Evolutionary conservation across 768 basidiomycete genomes (phyloP).

Genomic region (Auricularia cornea): DNA sequence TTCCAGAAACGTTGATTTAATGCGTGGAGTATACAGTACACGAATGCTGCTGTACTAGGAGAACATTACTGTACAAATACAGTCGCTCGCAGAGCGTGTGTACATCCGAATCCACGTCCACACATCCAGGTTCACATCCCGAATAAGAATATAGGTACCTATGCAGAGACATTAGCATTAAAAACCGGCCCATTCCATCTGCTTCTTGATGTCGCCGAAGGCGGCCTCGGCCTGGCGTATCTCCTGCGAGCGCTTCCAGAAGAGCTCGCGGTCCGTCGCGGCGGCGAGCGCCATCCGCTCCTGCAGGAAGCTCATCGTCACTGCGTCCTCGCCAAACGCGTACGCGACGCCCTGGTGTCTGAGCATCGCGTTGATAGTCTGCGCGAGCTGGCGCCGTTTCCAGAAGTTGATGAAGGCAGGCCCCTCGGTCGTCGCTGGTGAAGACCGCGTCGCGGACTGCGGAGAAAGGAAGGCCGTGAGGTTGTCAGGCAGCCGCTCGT

Average conservation of each 20-base stretch:
- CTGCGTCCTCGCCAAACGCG: constrained; percentile 37
- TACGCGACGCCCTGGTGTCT: constrained; percentile 49
- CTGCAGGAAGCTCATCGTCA: constrained; percentile 35
- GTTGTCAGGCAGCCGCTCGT: constrained; percentile 41
- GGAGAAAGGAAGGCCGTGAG: constrained; percentile 5
- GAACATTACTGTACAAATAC: no score
- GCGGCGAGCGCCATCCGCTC: constrained; percentile 34
- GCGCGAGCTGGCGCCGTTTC: constrained; percentile 49
- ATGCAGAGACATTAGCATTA: constrained; percentile 19
- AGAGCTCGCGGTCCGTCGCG: constrained; percentile 39
- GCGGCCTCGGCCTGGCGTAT: constrained; percentile 49
- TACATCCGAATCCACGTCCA: not conserved
- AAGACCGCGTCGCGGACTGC: not conserved
- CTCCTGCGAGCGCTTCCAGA: constrained; percentile 52
- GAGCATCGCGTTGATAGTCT: constrained; percentile 46
- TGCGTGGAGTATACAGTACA: not conserved
- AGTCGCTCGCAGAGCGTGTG: no score
- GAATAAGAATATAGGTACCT: not conserved
- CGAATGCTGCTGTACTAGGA: no score
- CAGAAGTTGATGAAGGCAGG: constrained; percentile 38
- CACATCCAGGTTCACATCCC: not conserved
- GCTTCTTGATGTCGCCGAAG: constrained; percentile 56
- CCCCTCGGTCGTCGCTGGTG: not conserved
- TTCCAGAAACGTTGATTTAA: constrained; percentile 11
- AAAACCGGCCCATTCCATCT: constrained; percentile 62